Conservation (phyloP, 352 stramenopile genomes). For the Elongisporangium undulatum region DNA sequence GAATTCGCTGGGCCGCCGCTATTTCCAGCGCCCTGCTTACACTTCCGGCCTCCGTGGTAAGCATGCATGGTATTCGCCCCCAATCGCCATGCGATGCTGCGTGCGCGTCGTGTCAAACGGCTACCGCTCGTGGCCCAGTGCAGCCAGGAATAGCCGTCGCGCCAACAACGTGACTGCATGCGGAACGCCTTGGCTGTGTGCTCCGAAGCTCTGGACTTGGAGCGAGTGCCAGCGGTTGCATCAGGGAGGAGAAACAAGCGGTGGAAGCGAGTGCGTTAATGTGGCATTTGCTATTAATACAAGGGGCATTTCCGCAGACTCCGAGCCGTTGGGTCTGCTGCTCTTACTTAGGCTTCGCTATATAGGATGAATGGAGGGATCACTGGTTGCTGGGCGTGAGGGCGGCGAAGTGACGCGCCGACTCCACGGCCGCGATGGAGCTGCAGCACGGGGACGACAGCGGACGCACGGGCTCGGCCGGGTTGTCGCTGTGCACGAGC, state of each 20-base stretch:
- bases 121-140: neutral
- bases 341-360: neutral
- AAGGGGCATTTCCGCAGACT: neutral
- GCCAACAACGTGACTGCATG: no score
- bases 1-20: neutral
- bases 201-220: no score
- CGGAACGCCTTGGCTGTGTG: no score
- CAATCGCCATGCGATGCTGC: neutral
- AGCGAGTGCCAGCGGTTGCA: no score
- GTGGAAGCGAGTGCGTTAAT: no score
- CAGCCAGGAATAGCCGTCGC: no score
- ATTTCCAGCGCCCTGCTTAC: neutral
- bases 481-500: constrained; percentile 32
- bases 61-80: neutral
- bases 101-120: no score
- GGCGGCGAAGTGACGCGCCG: constrained; percentile 14
- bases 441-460: constrained; percentile 24
- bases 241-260: no score
- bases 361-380: neutral
- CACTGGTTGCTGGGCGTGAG: neutral
- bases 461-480: constrained; percentile 6
- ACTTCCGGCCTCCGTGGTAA: neutral
- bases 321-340: neutral
- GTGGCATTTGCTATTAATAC: neutral
- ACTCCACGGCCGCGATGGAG: constrained; percentile 18